These are phyloP conservation scores for Colletotrichum sidae DNA, from an alignment of 2,329 filamentous ascomycete genomes.

Conservation along the genomic window DNA sequence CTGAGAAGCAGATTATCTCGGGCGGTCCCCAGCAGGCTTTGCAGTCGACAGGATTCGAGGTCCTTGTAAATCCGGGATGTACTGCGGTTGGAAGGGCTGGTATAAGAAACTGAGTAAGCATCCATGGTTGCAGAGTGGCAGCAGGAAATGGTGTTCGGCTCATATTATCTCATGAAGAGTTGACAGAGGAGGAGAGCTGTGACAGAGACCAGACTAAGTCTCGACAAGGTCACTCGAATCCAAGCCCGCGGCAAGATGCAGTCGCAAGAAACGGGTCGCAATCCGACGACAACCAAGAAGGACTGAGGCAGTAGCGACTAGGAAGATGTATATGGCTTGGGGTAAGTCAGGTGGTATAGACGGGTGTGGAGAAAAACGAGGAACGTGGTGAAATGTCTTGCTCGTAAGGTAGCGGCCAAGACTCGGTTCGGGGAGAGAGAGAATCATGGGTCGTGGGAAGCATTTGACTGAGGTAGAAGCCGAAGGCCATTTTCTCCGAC, in stretches of 20 bases:
- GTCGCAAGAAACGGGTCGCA: slow-evolving; percentile 14
- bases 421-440: slow-evolving; percentile 3
- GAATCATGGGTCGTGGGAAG: slow-evolving; percentile 24
- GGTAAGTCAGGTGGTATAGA: slow-evolving; percentile 22
- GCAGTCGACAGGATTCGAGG: slow-evolving; percentile 54
- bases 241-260: slow-evolving; percentile 16
- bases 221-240: slow-evolving; percentile 3
- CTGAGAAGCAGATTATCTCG: slow-evolving; percentile 44
- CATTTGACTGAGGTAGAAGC: slow-evolving; percentile 10
- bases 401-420: slow-evolving; percentile 22
- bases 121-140: slow-evolving; percentile 53
- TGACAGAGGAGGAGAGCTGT: slow-evolving; percentile 1
- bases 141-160: neutral
- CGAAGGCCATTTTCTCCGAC: neutral
- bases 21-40: slow-evolving; percentile 48
- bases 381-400: slow-evolving; percentile 32
- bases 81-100: slow-evolving; percentile 55
- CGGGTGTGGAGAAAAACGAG: slow-evolving; percentile 21
- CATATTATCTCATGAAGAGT: slow-evolving; percentile 9
- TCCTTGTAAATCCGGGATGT: slow-evolving; percentile 64
- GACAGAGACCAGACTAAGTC: slow-evolving; percentile 26
- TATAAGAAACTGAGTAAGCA: slow-evolving; percentile 63
- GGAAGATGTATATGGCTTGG: slow-evolving; percentile 2
- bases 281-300: slow-evolving; percentile 6
- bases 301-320: slow-evolving; percentile 16